Evolutionary conservation across 495 filamentous ascomycete genomes (phyloP).

Genomic region (Cercophora newfieldiana): DNA sequence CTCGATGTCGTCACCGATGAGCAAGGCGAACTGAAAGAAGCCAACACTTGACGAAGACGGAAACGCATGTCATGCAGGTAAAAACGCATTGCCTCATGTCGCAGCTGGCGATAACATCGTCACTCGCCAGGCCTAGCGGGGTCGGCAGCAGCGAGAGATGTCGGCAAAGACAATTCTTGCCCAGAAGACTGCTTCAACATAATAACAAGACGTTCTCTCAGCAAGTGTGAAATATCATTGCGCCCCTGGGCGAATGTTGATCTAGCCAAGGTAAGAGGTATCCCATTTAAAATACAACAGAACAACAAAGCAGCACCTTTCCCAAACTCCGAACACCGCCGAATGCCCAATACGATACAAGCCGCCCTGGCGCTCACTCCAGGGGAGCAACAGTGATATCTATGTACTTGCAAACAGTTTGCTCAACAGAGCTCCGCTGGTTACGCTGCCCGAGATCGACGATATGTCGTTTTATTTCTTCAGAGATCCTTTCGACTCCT

Average conservation of each 20-base stretch:
- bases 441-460: not conserved
- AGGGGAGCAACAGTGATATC: not conserved
- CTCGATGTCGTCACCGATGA: too few species aligned
- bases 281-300: not conserved
- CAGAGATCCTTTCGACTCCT: conserved; percentile 3
- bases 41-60: too few species aligned
- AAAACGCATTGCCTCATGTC: too few species aligned
- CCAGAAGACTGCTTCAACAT: too few species aligned
- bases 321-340: not conserved
- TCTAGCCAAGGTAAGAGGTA: not conserved
- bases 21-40: too few species aligned
- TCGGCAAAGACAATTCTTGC: too few species aligned
- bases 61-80: too few species aligned
- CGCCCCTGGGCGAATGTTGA: not conserved
- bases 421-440: not conserved
- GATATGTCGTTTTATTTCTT: not conserved
- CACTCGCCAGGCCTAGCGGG: too few species aligned
- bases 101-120: too few species aligned
- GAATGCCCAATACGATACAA: not conserved
- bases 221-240: too few species aligned
- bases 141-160: too few species aligned
- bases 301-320: not conserved
- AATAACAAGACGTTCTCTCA: too few species aligned
- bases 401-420: not conserved
- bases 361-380: not conserved